phyloP scores from a whole-genome alignment of 345 rosid species.

The Heritiera littoralis region DNA sequence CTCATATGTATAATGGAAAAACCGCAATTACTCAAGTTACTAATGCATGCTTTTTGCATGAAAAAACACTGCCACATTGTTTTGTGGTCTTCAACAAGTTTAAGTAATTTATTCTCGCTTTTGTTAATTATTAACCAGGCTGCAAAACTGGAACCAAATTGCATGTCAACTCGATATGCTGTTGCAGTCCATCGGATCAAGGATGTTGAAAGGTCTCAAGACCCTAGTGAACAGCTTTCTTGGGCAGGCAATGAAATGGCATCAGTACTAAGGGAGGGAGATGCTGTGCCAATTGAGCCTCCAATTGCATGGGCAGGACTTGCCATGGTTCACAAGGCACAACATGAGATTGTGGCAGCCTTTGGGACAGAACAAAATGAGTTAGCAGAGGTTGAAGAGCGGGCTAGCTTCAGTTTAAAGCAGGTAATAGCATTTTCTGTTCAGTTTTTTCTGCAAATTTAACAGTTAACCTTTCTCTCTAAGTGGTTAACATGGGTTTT shows the following conservation, averaged over 20 bases:
- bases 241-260: constrained; percentile 99
- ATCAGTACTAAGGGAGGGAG: constrained; percentile 91
- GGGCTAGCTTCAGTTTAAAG: constrained; percentile 76
- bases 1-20: constrained; percentile 10
- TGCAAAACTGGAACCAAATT: constrained; percentile 87
- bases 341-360: constrained; percentile 88
- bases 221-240: constrained; percentile 77
- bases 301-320: constrained; percentile 94
- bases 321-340: constrained; percentile 87
- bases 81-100: background rate
- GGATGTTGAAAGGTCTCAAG: constrained; percentile 96
- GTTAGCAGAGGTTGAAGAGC: constrained; percentile 65
- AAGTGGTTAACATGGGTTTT: background rate
- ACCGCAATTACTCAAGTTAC: constrained; percentile 11
- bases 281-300: constrained; percentile 67
- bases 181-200: constrained; percentile 87
- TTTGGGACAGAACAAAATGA: constrained; percentile 63
- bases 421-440: constrained; percentile 51
- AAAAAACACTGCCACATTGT: background rate
- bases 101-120: constrained; percentile 1
- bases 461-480: background rate
- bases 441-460: constrained; percentile 10
- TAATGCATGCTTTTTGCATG: background rate
- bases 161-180: constrained; percentile 92
- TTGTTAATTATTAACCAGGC: constrained; percentile 52